phyloP scores from a whole-genome alignment of 345 rosid species.

The Stellera chamaejasme region DNA sequence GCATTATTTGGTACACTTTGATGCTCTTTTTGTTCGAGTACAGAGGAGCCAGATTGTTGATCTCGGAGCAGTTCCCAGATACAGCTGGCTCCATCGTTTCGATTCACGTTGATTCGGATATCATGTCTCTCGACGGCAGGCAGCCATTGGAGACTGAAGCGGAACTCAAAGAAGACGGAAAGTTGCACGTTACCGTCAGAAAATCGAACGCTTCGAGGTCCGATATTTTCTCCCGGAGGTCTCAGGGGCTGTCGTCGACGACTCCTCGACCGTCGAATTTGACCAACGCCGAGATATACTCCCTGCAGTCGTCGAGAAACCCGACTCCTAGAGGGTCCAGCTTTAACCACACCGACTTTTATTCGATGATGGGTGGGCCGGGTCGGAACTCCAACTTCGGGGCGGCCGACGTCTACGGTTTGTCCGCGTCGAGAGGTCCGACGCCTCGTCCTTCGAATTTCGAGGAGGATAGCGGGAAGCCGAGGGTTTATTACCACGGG shows the following conservation, averaged over 20 bases:
- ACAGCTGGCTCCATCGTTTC: constrained; percentile 67
- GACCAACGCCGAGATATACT: constrained; percentile 64
- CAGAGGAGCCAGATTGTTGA: constrained; percentile 51
- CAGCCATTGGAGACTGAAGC: constrained; percentile 64
- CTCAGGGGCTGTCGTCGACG: constrained; percentile 41
- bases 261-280: constrained; percentile 76
- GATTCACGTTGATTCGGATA: constrained; percentile 62
- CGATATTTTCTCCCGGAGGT: constrained; percentile 50
- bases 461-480: constrained; percentile 58
- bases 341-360: constrained; percentile 59
- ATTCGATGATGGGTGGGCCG: constrained; percentile 53
- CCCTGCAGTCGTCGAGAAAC: constrained; percentile 54
- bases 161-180: constrained; percentile 58
- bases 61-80: constrained; percentile 67
- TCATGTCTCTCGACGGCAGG: constrained; percentile 65
- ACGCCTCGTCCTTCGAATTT: constrained; percentile 80
- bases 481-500: constrained; percentile 44
- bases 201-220: constrained; percentile 68
- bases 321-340: constrained; percentile 69
- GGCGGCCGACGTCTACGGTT: constrained; percentile 49
- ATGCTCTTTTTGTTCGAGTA: constrained; percentile 71
- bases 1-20: constrained; percentile 74
- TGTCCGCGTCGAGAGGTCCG: constrained; percentile 63
- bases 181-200: constrained; percentile 62
- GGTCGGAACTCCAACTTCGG: constrained; percentile 78